Evolutionary conservation across 164 flowering plant genomes (phyloP).

Genomic region (Nelumbo lutea): DNA sequence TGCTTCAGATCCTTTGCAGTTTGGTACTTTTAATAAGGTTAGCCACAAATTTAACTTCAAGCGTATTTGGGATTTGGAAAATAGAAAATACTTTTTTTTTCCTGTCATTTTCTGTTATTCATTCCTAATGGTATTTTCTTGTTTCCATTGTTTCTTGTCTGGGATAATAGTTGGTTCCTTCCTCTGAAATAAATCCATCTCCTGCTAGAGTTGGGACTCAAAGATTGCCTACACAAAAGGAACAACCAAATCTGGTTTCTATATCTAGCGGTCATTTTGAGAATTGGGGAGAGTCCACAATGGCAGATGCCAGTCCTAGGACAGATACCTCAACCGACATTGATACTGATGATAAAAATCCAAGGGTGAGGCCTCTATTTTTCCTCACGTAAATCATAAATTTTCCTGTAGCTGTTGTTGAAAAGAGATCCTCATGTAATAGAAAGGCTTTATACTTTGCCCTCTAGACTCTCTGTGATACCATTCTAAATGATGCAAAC

Average conservation of each 20-base stretch:
- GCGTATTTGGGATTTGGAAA: neutral
- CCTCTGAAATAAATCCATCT: constrained; percentile 19
- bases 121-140: constrained; percentile 6
- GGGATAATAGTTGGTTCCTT: constrained; percentile 24
- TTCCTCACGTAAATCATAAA: neutral
- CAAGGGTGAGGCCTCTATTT: constrained; percentile 33
- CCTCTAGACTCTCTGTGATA: no score
- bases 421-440: no score
- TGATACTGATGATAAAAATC: constrained; percentile 66
- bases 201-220: constrained; percentile 27
- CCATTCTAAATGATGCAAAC: no score
- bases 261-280: constrained; percentile 36
- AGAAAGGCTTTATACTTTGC: no score
- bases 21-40: constrained; percentile 51
- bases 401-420: neutral
- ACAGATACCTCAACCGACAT: constrained; percentile 83
- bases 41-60: neutral
- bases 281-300: constrained; percentile 45
- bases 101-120: neutral
- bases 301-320: constrained; percentile 92
- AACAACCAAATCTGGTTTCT: constrained; percentile 30
- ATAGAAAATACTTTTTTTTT: neutral
- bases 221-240: constrained; percentile 26
- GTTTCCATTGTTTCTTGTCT: neutral
- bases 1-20: constrained; percentile 33